Evolutionary conservation across 1,139 yeast genomes (phyloP).

Genomic region (Saccharomyces pastorianus): DNA sequence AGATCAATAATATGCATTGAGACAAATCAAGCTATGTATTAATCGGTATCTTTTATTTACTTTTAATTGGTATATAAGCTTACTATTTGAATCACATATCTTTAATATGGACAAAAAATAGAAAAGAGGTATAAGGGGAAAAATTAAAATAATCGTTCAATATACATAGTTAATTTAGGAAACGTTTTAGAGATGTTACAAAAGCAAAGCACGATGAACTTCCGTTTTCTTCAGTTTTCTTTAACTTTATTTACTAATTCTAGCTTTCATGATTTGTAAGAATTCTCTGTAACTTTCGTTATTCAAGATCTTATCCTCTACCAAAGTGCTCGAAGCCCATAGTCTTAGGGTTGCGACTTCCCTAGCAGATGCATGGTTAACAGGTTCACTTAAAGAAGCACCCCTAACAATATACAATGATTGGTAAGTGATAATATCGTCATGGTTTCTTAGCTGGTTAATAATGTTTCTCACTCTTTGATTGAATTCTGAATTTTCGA

Average conservation of each 20-base stretch:
- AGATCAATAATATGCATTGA: conserved; percentile 31
- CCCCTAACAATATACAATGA: conserved; percentile 81
- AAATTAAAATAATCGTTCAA: not conserved
- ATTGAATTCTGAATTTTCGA: conserved; percentile 70
- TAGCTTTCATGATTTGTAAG: conserved; percentile 36
- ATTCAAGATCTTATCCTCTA: conserved; percentile 77
- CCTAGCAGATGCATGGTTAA: conserved; percentile 49
- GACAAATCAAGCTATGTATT: not conserved
- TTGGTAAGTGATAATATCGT: conserved; percentile 71
- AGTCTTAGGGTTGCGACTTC: conserved; percentile 76
- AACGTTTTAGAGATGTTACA: not conserved
- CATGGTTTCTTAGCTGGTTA: conserved; percentile 66
- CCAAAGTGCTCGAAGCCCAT: conserved; percentile 85
- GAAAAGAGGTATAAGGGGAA: not conserved
- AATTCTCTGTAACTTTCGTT: conserved; percentile 78
- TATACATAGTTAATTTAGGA: not conserved
- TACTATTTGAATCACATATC: not conserved
- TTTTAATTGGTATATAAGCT: not conserved
- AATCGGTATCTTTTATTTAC: not conserved
- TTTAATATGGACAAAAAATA: not conserved
- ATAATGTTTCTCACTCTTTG: conserved; percentile 74
- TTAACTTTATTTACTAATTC: conserved; percentile 17
- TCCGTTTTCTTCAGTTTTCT: not conserved
- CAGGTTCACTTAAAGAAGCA: conserved; percentile 64
- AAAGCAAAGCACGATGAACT: too few relatives aligned